Evolutionary conservation across 495 filamentous ascomycete species (phyloP), one percentile per base, ranked within the genome.

Genomic region (Xylaria intraflava): DNA sequence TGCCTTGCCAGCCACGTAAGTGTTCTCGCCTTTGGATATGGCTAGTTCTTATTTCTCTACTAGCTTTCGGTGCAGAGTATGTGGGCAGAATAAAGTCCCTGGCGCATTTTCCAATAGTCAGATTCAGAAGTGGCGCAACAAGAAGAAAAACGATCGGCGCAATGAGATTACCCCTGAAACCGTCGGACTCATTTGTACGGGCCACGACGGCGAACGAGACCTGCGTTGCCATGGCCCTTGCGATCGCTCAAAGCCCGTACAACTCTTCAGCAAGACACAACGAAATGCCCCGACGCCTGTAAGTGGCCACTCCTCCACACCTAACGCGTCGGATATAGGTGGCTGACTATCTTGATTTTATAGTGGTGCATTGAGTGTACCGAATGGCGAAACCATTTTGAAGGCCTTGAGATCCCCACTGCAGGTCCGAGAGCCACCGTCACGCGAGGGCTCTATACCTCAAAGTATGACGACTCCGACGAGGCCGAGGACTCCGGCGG

Each of bases 361-460:
- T 53, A 82, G 78, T 74, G 70, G 69, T 87, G 83, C 63, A 64
- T 78, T 16, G 64, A 66, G 17, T 86, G 85, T 50, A 76, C 82
- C 22, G 69, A 77, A 39, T 75, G 64, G 62, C 61, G 63, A 39
- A 26, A 44, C 11, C 12, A 27, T 3, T 40, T 33, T 6, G 62
- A 64, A 31, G 56, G 40, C 6, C 57, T 55, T n/a, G 53, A 65
- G 3, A 9, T 40, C 3, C 46, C 57, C 48, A 11, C 49, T 44
- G 16, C 55, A 36, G 14, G 52, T 11, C 66, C 62, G 14, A 30
- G 20, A 17, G 44, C 8, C 0, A 6, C 36, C 10, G 2, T 55
- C 33, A n/a, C 6, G 17, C 22, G 14, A 19, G 39, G 19, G n/a
- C 33, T 8, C 6, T 1, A 6, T n/a, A n/a, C n/a, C n/a, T n/a